A percentile compares a stretch with the other conserved stretches of the same genome.
These are phyloP conservation scores for Mycosphaerelloides madeirae DNA, from an alignment of 2,329 filamentous ascomycete genomes.

Conservation along the genomic window DNA sequence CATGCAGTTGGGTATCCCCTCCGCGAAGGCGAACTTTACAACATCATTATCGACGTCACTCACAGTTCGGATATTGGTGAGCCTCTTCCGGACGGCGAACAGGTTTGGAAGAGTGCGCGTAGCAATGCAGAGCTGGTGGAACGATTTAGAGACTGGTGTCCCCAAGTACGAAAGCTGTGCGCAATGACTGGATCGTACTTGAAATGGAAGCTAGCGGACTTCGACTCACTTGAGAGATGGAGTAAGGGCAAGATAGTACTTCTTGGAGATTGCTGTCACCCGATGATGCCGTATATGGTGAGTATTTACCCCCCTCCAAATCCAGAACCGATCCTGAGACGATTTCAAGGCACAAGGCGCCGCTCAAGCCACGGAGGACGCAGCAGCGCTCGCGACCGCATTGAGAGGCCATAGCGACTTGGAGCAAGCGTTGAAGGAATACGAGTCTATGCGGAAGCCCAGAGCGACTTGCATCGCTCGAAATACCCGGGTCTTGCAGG, in stretches of 20 bases:
- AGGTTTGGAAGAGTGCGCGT: constrained; percentile 28
- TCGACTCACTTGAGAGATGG: constrained; percentile 56
- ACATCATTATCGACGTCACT: constrained; percentile 30
- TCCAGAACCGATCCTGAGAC: no score
- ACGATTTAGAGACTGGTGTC: constrained; percentile 30
- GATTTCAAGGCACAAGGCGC: constrained; percentile 63
- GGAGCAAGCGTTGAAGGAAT: constrained; percentile 11
- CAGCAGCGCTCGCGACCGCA: constrained; percentile 47
- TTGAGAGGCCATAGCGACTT: constrained; percentile 17
- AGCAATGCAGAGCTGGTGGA: constrained; percentile 25
- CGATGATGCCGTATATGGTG: constrained; percentile 46
- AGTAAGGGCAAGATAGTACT: constrained; percentile 50
- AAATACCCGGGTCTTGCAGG: constrained; percentile 31
- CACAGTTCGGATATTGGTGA: constrained; percentile 19
- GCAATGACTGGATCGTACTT: constrained; percentile 46
- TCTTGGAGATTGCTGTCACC: constrained; percentile 62
- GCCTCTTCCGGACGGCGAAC: constrained; percentile 18
- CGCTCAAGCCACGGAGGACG: constrained; percentile 65
- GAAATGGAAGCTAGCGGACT: constrained; percentile 60
- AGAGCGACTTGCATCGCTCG: constrained; percentile 26
- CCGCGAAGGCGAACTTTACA: constrained; percentile 29
- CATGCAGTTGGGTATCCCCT: constrained; percentile 33
- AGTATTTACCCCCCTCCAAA: constrained; percentile 44
- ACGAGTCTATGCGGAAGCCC: constrained; percentile 19
- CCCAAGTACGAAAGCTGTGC: constrained; percentile 28